Conservation (phyloP, 83 land plant species). For the Isoetes engelmannii region DNA sequence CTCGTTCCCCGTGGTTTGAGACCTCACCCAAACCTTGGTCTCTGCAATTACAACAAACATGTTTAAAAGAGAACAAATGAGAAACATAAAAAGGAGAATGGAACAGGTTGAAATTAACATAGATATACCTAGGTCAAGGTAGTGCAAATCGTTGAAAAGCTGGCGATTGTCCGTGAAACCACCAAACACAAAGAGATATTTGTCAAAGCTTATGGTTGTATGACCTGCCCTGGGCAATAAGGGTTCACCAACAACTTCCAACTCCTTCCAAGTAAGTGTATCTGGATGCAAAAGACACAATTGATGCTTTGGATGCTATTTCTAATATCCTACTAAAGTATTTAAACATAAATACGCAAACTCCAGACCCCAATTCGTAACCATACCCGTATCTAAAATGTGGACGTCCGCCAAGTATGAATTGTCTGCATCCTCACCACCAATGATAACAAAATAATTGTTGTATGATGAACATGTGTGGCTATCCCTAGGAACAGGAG, state of each 20-base stretch:
- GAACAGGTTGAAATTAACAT: too few relatives aligned
- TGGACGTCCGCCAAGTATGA: constrained; percentile 77
- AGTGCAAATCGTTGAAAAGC: background rate
- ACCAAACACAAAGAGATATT: background rate
- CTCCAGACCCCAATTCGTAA: too few relatives aligned
- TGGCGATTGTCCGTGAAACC: background rate
- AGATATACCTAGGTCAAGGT: background rate
- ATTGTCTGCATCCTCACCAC: constrained; percentile 90
- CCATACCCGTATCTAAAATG: constrained; percentile 71
- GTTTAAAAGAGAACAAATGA: too few relatives aligned
- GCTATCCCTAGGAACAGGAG: constrained; percentile 88
- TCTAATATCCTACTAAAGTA: too few relatives aligned
- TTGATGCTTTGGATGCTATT: too few relatives aligned
- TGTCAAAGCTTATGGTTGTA: background rate
- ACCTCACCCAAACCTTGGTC: constrained; percentile 65
- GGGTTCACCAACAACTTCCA: background rate
- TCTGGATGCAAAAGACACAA: background rate
- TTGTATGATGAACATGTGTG: constrained; percentile 90
- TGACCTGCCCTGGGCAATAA: background rate
- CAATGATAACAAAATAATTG: constrained; percentile 70
- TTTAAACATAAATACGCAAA: too few relatives aligned
- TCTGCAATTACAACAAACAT: constrained; percentile 34
- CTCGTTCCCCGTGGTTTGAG: constrained; percentile 45
- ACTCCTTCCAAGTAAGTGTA: background rate
- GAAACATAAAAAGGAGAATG: too few relatives aligned